Percentiles rank a stretch among this genome's conserved stretches.
These are phyloP conservation scores for Stemphylium beticola DNA, from an alignment of 2,329 filamentous ascomycete species.

Conservation along the genomic window DNA sequence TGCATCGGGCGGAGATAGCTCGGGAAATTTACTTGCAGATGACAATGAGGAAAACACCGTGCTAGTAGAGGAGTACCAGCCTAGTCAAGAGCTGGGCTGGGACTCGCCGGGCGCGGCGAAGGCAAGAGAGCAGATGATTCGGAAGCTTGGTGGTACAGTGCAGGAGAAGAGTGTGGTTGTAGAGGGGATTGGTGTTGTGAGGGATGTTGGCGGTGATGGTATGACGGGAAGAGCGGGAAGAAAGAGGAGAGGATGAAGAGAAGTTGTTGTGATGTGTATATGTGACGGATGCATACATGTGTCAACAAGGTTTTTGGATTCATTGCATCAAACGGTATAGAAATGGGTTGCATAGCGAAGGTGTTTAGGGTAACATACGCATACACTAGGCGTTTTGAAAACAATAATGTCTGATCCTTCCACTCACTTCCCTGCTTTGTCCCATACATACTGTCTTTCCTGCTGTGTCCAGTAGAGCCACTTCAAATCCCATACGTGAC, in stretches of 20 bases:
- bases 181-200: constrained; percentile 42
- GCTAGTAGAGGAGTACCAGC: constrained; percentile 36
- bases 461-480: background rate
- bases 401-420: background rate
- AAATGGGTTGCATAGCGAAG: constrained; percentile 20
- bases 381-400: constrained; percentile 3
- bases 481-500: constrained; percentile 61
- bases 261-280: background rate
- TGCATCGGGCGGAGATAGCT: constrained; percentile 37
- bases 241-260: constrained; percentile 33
- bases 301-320: background rate
- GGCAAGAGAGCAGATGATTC: constrained; percentile 46
- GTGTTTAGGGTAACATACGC: constrained; percentile 11
- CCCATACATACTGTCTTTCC: background rate
- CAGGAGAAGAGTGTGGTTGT: constrained; percentile 35
- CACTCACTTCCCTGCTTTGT: background rate
- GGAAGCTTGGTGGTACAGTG: constrained; percentile 44
- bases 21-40: constrained; percentile 25
- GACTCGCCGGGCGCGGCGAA: constrained; percentile 46
- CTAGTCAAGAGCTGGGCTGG: constrained; percentile 48
- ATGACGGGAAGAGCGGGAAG: constrained; percentile 27
- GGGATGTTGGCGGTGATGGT: constrained; percentile 38
- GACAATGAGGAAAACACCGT: constrained; percentile 27
- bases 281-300: background rate
- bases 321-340: constrained; percentile 3